These are phyloP conservation scores for Coemansia sp. DNA, from an alignment of 192 early-diverging fungal genomes.

Conservation along the genomic window DNA sequence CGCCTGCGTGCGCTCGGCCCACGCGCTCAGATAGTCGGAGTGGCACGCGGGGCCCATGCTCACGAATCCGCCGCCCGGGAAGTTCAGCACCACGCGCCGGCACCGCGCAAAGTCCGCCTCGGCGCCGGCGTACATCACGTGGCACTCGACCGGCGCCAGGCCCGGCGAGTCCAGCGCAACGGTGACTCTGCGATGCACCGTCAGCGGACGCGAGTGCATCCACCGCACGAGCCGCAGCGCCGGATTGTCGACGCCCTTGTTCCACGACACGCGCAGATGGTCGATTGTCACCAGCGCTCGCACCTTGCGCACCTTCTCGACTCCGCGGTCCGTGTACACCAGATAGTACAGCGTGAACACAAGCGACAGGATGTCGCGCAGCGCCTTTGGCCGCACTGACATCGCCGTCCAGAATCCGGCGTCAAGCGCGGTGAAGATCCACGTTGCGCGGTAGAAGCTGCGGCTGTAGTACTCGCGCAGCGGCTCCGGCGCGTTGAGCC, in stretches of 20 bases:
- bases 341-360: conserved; percentile 83
- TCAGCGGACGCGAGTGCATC: conserved; percentile 24
- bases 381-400: conserved; percentile 67
- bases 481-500: conserved; percentile 78
- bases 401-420: conserved; percentile 93
- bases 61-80: conserved; percentile 89
- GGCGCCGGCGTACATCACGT: conserved; percentile 61
- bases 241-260: conserved; percentile 66
- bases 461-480: conserved; percentile 82
- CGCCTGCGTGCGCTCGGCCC: conserved; percentile 71
- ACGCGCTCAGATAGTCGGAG: conserved; percentile 77
- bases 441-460: conserved; percentile 87
- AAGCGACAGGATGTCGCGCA: conserved; percentile 75
- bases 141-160: conserved; percentile 43
- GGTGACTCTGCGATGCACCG: conserved; percentile 12
- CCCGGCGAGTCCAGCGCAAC: conserved; percentile 2
- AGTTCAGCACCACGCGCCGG: conserved; percentile 60
- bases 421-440: conserved; percentile 87
- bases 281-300: conserved; percentile 76
- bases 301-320: conserved; percentile 83
- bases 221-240: conserved; percentile 18
- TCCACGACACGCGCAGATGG: conserved; percentile 88
- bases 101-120: conserved; percentile 28
- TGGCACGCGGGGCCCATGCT: conserved; percentile 87
- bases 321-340: conserved; percentile 77